These are phyloP conservation scores for Pseudogymnoascus sp. DNA, from an alignment of 2,329 filamentous ascomycete genomes.

Conservation along the genomic window DNA sequence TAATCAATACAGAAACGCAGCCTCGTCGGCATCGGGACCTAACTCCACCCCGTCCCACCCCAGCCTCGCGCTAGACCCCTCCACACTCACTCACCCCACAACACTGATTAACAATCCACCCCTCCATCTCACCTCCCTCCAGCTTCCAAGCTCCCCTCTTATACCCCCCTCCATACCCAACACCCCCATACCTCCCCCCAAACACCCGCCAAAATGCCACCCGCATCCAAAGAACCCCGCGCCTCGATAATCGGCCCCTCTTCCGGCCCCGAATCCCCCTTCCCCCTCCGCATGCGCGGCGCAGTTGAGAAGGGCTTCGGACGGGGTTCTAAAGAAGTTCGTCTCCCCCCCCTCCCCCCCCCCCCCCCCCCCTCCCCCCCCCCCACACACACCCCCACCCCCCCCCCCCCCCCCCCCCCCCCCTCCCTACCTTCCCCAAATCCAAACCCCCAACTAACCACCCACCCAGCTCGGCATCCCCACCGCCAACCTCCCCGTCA, in stretches of 20 bases:
- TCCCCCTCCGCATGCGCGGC: conserved; percentile 75
- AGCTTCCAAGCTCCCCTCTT: neutral
- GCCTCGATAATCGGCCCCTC: conserved; percentile 67
- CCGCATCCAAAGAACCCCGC: conserved; percentile 35
- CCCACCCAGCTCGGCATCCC: conserved; percentile 74
- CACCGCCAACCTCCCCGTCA: conserved; percentile 83
- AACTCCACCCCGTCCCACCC: neutral
- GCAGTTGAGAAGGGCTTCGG: conserved; percentile 90
- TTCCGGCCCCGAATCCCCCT: conserved; percentile 66
- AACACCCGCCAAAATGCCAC: conserved; percentile 9
- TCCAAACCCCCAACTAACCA: neutral
- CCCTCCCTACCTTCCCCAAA: neutral
- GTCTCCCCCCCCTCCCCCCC: conserved; percentile 17
- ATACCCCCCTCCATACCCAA: neutral
- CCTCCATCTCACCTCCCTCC: neutral
- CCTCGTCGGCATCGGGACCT: neutral
- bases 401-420: neutral
- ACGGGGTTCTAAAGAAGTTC: conserved; percentile 82
- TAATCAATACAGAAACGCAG: neutral
- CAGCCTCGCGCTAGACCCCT: conserved; percentile 3
- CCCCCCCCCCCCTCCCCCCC: neutral
- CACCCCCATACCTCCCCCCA: neutral
- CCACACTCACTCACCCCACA: neutral
- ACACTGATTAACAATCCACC: neutral
- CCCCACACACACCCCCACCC: neutral